A percentile compares a stretch with the other conserved stretches of the same genome.
These are phyloP conservation scores for Malassezia japonica DNA, from an alignment of 1,284 basidiomycete species.

Conservation along the genomic window DNA sequence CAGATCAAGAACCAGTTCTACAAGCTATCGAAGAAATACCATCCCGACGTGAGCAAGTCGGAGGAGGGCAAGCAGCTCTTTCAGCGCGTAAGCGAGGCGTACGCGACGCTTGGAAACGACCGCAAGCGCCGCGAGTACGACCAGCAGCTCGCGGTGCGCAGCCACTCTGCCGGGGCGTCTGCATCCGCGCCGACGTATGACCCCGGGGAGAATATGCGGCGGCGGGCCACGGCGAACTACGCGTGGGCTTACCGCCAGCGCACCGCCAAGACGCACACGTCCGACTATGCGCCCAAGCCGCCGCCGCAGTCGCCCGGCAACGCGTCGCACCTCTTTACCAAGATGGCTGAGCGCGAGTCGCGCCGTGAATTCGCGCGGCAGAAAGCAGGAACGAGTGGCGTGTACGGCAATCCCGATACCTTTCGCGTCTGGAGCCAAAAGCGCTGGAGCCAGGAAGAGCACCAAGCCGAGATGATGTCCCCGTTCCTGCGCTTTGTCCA, in stretches of 20 bases:
- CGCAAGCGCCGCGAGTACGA: not conserved
- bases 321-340: slow-evolving; percentile 18
- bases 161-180: not conserved
- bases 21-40: slow-evolving; percentile 43
- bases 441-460: slow-evolving; percentile 15
- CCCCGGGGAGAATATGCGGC: not conserved
- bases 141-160: not conserved
- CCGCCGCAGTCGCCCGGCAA: slow-evolving; percentile 18
- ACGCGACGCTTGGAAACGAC: slow-evolving; percentile 30
- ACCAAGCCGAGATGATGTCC: slow-evolving; percentile 23
- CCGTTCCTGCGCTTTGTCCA: slow-evolving; percentile 31
- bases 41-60: slow-evolving; percentile 40
- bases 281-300: not conserved
- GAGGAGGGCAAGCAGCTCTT: slow-evolving; percentile 40
- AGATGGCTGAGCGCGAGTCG: slow-evolving; percentile 18
- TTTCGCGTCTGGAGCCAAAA: slow-evolving; percentile 9
- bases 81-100: slow-evolving; percentile 44
- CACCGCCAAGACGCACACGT: not conserved
- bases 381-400: slow-evolving; percentile 9
- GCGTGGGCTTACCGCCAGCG: slow-evolving; percentile 44
- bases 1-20: slow-evolving; percentile 48
- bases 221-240: slow-evolving; percentile 34
- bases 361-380: slow-evolving; percentile 6
- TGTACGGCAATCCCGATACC: slow-evolving; percentile 3
- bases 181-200: not conserved